A percentile compares a stretch with the other conserved stretches of the same genome.
Evolutionary conservation across 129 eudicot genomes (phyloP).

Genomic region (Tanacetum coccineum): DNA sequence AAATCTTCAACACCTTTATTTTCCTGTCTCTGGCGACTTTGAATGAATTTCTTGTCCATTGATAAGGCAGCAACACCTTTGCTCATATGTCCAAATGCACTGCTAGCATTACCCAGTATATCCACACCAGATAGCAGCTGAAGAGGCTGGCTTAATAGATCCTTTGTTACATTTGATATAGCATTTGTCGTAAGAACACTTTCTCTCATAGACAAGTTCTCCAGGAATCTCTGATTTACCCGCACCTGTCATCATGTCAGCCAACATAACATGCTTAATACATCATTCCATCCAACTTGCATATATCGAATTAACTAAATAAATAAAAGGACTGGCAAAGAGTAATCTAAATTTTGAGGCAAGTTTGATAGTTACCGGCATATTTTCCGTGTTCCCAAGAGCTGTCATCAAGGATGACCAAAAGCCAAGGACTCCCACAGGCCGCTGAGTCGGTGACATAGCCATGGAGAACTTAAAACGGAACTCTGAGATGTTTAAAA

Average conservation of each 20-base stretch:
- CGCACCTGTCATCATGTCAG: constrained; percentile 53
- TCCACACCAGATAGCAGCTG: constrained; percentile 98
- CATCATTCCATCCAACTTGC: not conserved
- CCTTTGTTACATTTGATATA: constrained; percentile 74
- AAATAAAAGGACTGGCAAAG: not conserved
- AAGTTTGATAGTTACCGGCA: constrained; percentile 63
- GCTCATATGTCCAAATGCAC: constrained; percentile 99
- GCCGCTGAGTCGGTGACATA: constrained; percentile 99
- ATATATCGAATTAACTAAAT: not conserved
- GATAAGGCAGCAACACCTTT: constrained; percentile 99
- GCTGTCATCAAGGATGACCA: constrained; percentile 99
- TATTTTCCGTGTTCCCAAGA: constrained; percentile 93
- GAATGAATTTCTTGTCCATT: constrained; percentile 96
- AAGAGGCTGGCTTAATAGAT: constrained; percentile 91
- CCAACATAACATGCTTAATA: not conserved
- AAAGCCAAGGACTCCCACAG: constrained; percentile 97
- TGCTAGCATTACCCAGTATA: constrained; percentile 97
- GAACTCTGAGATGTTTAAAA: constrained; percentile 82
- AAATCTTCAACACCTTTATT: constrained; percentile 89
- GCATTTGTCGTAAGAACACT: constrained; percentile 74
- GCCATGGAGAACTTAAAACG: constrained; percentile 90
- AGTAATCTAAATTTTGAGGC: not conserved
- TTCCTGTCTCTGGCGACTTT: constrained; percentile 95
- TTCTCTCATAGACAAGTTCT: constrained; percentile 71
- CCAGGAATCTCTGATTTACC: constrained; percentile 79